These are phyloP conservation scores for Themeda triandra DNA, from an alignment of 176 grass and related monocot genomes.

Conservation along the genomic window DNA sequence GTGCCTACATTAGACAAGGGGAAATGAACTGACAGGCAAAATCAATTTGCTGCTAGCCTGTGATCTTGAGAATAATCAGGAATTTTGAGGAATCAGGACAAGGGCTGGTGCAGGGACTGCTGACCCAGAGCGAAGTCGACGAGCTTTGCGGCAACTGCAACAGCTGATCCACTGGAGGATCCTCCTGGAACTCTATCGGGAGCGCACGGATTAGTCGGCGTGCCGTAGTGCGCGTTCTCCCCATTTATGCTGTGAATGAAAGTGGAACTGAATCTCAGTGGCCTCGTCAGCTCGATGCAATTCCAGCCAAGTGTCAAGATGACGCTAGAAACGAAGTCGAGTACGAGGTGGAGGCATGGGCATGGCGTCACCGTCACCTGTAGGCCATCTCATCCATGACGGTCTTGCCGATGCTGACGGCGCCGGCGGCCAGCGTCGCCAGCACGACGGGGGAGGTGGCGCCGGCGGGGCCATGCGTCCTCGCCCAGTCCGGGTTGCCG, in stretches of 20 bases:
- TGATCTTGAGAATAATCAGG: neutral
- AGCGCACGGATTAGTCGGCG: slow-evolving; percentile 73
- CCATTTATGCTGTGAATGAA: slow-evolving; percentile 64
- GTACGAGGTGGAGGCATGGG: neutral
- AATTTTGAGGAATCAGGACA: neutral
- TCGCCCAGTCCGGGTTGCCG: slow-evolving; percentile 74
- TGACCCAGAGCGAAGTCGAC: slow-evolving; percentile 74
- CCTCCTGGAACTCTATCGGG: slow-evolving; percentile 74
- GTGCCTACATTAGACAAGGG: slow-evolving; percentile 49
- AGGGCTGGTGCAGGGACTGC: neutral
- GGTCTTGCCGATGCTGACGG: slow-evolving; percentile 68
- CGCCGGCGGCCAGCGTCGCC: slow-evolving; percentile 60
- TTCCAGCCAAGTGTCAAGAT: neutral
- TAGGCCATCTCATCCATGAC: slow-evolving; percentile 98
- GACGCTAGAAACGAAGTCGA: neutral
- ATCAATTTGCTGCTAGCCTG: neutral
- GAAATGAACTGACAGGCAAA: neutral
- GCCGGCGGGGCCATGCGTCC: slow-evolving; percentile 55
- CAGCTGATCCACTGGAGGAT: slow-evolving; percentile 89
- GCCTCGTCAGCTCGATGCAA: neutral
- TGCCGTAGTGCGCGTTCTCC: slow-evolving; percentile 89
- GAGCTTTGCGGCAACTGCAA: slow-evolving; percentile 67
- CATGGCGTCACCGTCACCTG: slow-evolving; percentile 23
- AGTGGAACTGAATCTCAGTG: neutral
- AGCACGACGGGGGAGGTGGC: slow-evolving; percentile 69